Evolutionary conservation across 2,329 filamentous ascomycete genomes (phyloP).

Genomic region (Aspergillus felis): DNA sequence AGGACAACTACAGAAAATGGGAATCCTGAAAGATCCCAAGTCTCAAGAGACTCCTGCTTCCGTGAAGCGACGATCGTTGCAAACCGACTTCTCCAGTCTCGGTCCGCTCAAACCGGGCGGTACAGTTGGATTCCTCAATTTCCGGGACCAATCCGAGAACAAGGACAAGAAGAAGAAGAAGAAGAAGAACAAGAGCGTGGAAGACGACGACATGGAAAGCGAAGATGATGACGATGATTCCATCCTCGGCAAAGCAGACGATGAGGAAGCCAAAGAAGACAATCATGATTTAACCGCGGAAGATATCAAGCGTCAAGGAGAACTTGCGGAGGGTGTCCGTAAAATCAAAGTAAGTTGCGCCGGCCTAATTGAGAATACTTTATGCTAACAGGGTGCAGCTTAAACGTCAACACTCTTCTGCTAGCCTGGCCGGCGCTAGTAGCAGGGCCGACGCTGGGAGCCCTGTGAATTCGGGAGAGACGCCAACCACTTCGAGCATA

Average conservation of each 20-base stretch:
- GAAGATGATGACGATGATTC: slow-evolving; percentile 66
- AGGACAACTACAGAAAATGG: slow-evolving; percentile 97
- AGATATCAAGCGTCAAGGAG: slow-evolving; percentile 57
- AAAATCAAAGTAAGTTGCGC: slow-evolving; percentile 57
- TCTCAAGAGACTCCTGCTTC: slow-evolving; percentile 54
- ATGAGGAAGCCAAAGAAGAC: slow-evolving; percentile 49
- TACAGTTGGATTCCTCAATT: slow-evolving; percentile 84
- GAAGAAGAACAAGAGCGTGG: slow-evolving; percentile 55
- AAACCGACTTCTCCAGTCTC: slow-evolving; percentile 79
- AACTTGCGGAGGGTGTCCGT: slow-evolving; percentile 60
- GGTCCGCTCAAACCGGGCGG: slow-evolving; percentile 81
- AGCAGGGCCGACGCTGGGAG: slow-evolving; percentile 31
- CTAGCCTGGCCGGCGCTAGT: slow-evolving; percentile 44
- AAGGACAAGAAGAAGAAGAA: slow-evolving; percentile 51
- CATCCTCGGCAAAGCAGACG: slow-evolving; percentile 62
- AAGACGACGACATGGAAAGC: slow-evolving; percentile 67
- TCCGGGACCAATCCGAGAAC: slow-evolving; percentile 64
- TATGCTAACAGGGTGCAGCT: slow-evolving; percentile 43
- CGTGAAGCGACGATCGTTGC: slow-evolving; percentile 74
- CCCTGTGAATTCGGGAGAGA: slow-evolving; percentile 35
- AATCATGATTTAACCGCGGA: slow-evolving; percentile 54
- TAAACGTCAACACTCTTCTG: slow-evolving; percentile 63
- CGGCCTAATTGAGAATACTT: not conserved
- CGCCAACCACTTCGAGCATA: slow-evolving; percentile 29
- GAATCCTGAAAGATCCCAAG: slow-evolving; percentile 70